Evolutionary conservation across 2,329 filamentous ascomycete genomes (phyloP), one percentile per base, ranked within the genome.

Genomic region (Stenocarpella maydis): DNA sequence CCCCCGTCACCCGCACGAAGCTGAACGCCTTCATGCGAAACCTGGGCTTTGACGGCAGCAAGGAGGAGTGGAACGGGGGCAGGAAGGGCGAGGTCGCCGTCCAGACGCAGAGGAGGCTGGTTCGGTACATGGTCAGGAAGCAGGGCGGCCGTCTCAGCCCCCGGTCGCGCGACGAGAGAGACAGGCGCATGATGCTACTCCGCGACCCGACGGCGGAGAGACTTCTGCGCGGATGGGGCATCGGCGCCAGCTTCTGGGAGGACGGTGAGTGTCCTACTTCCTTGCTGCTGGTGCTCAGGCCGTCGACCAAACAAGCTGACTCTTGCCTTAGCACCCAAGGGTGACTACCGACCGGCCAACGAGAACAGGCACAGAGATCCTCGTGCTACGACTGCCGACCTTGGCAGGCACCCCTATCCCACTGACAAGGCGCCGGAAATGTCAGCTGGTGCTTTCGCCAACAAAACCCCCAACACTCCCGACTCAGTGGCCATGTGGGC

Each of bases 241-340:
- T 71, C 9, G 69, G 69, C 19, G 43, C 58, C 37, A 61, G 50
- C 21, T 71, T 71, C 52, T 71, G 54, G 64, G 66, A 71, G 53
- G 69, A 54, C 65, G 45, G 64, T 67, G n/a, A 49, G 64, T 58
- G 21, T n/a, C n/a, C 41, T 15, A 19, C 12, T 3, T 3, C n/a
- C 37, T 14, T 8, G 5, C 34, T 1, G n/a, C 28, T 37, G 43
- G 26, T 9, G 19, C 31, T 7, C 14, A 21, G 6, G 21, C 24
- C 7, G 15, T 66, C 15, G 19, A 19, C 17, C 14, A n/a, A 28
- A 21, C 24, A 39, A 9, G 15, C 64, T 67, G 26, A 58, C 37
- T 3, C 26, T 26, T 15, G 19, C n/a, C 34, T 15, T 5, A 53
- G 43, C 12, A 41, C 5, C 26, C 63, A 26, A 31, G 1, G 17